Evolutionary conservation across 1,139 yeast genomes (phyloP), one percentile per base, ranked within the genome.

Genomic region (Candida frijolesensis): DNA sequence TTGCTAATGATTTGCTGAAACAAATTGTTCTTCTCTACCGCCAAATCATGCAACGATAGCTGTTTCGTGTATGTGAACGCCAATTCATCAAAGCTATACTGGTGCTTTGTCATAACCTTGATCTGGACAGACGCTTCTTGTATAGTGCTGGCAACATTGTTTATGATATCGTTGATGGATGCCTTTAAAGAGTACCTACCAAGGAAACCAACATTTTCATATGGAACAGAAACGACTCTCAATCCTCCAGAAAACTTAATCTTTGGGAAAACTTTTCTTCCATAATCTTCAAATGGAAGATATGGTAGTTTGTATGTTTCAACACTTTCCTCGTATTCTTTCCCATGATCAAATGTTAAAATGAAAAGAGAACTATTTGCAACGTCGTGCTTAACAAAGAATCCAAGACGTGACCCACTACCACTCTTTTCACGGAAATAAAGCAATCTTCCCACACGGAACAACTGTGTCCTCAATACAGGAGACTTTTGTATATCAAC

Each of bases 381-480:
- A 9, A 60, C 54, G 48, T 74, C 74, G 11, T 73, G 66, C 59
- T 75, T 78, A 45, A 80, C 69, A 37, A 85, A 64, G 56, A 84
- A 77, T 2, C 90, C 96, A 16, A 84, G 66, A 47, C 75, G 72
- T 1, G 80, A 63, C 7, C 67, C 64, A 10, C 27, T 30, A 5
- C 67, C 74, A 2, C 64, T 65, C 37, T 62, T 60, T 59, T 83
- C 84, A 54, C 83, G 77, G 65, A 72, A 88, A 10, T 85, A 77
- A 48, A 89, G 64, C 49, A 88, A 63, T 53, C 90, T 74, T 9
- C 96, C 96, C 2, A 71, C 63, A 45, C 68, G 72, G 49, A 87
- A 65, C n/a, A 80, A 66, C 16, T 64, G 59, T 25, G 74, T 71
- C 48, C 79, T 72, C 18, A 81, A 68, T 2, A 75, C 62, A 2